phyloP scores from a whole-genome alignment of 2,329 filamentous ascomycete species.

The Tolypocladium ovalisporum region DNA sequence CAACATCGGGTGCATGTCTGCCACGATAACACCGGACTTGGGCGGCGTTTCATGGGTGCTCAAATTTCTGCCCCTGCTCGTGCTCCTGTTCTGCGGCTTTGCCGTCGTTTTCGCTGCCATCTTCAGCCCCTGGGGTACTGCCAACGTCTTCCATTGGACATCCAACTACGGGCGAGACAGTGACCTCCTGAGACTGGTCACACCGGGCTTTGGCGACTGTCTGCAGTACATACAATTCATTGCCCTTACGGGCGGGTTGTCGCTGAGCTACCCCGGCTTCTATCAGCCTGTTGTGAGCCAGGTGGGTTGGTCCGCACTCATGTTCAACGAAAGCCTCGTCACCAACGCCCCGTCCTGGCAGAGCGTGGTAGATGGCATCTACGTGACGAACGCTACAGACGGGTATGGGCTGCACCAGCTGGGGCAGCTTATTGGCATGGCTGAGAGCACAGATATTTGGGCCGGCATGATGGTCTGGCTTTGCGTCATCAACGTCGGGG shows the following conservation, averaged over 20 bases:
- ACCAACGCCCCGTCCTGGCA: slow-evolving; percentile 54
- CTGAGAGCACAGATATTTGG: slow-evolving; percentile 71
- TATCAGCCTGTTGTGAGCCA: slow-evolving; percentile 88
- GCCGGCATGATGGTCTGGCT: slow-evolving; percentile 90
- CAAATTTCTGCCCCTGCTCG: slow-evolving; percentile 64
- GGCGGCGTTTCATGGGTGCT: slow-evolving; percentile 60
- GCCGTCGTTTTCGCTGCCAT: slow-evolving; percentile 78
- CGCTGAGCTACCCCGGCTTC: slow-evolving; percentile 82
- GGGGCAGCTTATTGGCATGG: slow-evolving; percentile 75
- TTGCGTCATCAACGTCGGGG: slow-evolving; percentile 58
- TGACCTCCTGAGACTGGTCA: slow-evolving; percentile 83
- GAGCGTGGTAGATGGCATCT: slow-evolving; percentile 75
- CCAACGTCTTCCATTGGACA: slow-evolving; percentile 89
- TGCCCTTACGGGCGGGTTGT: slow-evolving; percentile 75
- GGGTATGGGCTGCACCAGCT: slow-evolving; percentile 76
- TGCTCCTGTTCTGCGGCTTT: slow-evolving; percentile 69
- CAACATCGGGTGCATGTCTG: slow-evolving; percentile 67
- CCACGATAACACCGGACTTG: slow-evolving; percentile 75
- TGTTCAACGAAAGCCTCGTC: slow-evolving; percentile 90
- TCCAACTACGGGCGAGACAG: slow-evolving; percentile 94
- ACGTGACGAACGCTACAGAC: slow-evolving; percentile 65
- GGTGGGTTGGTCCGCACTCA: slow-evolving; percentile 75
- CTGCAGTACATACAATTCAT: slow-evolving; percentile 95
- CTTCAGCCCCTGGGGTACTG: slow-evolving; percentile 87
- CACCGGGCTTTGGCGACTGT: slow-evolving; percentile 92